phyloP scores from a whole-genome alignment of 495 filamentous ascomycete genomes.

The Talaromyces ruber region DNA sequence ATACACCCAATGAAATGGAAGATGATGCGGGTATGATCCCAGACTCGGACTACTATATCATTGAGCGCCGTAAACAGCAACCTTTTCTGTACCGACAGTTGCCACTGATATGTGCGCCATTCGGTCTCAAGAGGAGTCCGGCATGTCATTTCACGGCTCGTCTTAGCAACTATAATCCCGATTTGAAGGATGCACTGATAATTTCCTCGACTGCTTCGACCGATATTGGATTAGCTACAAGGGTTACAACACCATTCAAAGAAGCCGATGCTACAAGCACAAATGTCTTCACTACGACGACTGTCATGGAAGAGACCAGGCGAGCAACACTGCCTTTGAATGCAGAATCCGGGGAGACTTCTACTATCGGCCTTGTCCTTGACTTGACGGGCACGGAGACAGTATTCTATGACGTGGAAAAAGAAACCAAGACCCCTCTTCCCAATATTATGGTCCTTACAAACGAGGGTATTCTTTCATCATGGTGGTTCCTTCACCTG shows the following conservation, averaged over 20 bases:
- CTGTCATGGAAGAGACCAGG: conserved; percentile 65
- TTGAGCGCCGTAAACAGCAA: conserved; percentile 51
- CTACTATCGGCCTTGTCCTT: conserved; percentile 68
- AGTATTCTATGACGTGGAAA: conserved; percentile 67
- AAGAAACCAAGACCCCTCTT: conserved; percentile 69
- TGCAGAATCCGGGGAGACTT: conserved; percentile 62
- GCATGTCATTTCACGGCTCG: conserved; percentile 70
- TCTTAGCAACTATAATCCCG: conserved; percentile 68
- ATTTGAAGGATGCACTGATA: conserved; percentile 69
- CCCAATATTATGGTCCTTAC: conserved; percentile 83
- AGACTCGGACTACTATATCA: conserved; percentile 62
- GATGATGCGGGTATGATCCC: conserved; percentile 41
- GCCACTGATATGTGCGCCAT: conserved; percentile 61
- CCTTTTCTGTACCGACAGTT: conserved; percentile 64
- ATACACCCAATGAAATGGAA: conserved; percentile 55
- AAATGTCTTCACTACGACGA: conserved; percentile 63
- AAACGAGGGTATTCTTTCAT: conserved; percentile 72
- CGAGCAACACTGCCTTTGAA: conserved; percentile 72
- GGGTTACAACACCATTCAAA: conserved; percentile 53
- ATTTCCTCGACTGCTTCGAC: conserved; percentile 69
- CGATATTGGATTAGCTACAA: conserved; percentile 70
- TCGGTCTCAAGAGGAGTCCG: conserved; percentile 51
- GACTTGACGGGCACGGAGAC: conserved; percentile 78
- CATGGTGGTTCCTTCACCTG: conserved; percentile 89
- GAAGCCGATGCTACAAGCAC: conserved; percentile 50